phyloP scores from a whole-genome alignment of 129 eudicot genomes.

The Artemisia tridentata region DNA sequence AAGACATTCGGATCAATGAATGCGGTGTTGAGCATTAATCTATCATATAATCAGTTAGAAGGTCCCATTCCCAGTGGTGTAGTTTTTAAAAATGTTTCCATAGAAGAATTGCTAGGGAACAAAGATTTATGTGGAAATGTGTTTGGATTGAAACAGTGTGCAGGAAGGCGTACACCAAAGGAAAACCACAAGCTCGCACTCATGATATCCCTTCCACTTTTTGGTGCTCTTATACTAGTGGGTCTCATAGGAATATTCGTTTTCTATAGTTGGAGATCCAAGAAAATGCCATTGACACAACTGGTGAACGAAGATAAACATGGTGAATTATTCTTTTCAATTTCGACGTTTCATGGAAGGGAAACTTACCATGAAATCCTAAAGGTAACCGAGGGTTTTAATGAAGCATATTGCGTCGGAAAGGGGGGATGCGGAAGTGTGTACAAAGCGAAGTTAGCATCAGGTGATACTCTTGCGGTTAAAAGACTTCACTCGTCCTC shows the following conservation, averaged over 20 bases:
- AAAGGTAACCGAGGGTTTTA: too few species aligned
- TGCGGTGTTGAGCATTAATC: too few species aligned
- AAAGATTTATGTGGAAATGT: too few species aligned
- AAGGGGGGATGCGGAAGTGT: too few species aligned
- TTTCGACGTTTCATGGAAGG: constrained; percentile 14
- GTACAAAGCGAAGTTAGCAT: background rate
- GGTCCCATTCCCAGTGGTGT: too few species aligned
- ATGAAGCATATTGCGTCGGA: too few species aligned
- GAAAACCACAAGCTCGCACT: constrained; percentile 6
- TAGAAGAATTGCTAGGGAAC: background rate
- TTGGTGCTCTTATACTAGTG: constrained; percentile 24
- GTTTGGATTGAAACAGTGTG: constrained; percentile 4
- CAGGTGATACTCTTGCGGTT: constrained; percentile 20
- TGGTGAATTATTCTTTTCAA: constrained; percentile 3
- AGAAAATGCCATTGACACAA: background rate
- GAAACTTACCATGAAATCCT: constrained; percentile 5
- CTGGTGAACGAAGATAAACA: constrained; percentile 1
- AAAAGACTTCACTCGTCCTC: constrained; percentile 26
- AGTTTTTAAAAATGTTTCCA: too few species aligned
- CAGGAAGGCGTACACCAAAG: background rate
- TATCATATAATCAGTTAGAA: too few species aligned
- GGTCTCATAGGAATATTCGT: background rate
- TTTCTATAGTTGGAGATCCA: constrained; percentile 5
- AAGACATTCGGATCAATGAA: too few species aligned
- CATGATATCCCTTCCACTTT: constrained; percentile 26